A percentile compares a stretch with the other conserved stretches of the same genome.
Conservation (phyloP, 768 basidiomycete genomes). For the Nevesoporus exiguus region DNA sequence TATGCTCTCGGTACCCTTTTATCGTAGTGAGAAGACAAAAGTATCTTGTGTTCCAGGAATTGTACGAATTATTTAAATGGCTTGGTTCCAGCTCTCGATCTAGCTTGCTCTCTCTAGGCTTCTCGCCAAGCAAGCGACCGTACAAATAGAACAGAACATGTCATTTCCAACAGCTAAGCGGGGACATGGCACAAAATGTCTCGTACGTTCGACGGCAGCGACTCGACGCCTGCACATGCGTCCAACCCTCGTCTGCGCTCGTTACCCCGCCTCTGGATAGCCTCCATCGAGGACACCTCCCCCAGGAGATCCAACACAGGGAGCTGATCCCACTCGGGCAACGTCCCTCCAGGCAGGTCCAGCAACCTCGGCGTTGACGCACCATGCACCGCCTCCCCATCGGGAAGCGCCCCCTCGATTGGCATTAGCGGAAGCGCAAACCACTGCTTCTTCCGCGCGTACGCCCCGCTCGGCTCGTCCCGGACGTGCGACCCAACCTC, state of each 20-base stretch:
- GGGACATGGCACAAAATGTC: conserved; percentile 21
- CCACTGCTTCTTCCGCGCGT: conserved; percentile 53
- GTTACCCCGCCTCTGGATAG: conserved; percentile 35
- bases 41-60: conserved; percentile 17
- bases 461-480: conserved; percentile 42
- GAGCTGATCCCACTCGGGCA: conserved; percentile 53
- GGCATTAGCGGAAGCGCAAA: conserved; percentile 73
- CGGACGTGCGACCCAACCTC: conserved; percentile 82
- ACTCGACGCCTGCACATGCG: conserved; percentile 24
- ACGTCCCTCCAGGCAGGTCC: conserved; percentile 50
- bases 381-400: conserved; percentile 13
- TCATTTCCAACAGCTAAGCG: conserved; percentile 4
- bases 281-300: conserved; percentile 33
- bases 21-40: conserved; percentile 17
- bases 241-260: conserved; percentile 34
- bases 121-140: not conserved
- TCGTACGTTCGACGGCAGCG: conserved; percentile 23
- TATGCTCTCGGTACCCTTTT: conserved; percentile 6
- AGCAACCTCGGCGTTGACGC: conserved; percentile 36
- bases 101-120: too few relatives aligned
- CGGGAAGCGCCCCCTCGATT: conserved; percentile 22
- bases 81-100: conserved; percentile 3
- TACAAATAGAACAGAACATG: not conserved
- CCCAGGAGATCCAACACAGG: conserved; percentile 74
- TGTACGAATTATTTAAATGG: conserved; percentile 14